Conservation (phyloP, 805 yeast genomes). For the Zygosaccharomyces rouxii region DNA sequence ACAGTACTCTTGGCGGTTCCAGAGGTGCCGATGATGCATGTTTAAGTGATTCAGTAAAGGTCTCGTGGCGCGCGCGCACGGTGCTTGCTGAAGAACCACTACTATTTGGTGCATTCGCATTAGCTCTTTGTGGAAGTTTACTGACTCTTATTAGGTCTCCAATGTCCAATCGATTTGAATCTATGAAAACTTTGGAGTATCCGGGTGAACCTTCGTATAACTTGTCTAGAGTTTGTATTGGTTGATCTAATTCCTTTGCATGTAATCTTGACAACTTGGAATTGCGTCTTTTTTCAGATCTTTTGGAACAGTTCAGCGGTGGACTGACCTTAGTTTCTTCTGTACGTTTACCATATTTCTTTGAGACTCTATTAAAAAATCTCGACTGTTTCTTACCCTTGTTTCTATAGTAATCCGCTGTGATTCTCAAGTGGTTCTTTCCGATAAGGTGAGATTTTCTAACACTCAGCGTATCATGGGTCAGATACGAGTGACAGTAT, state of each 20-base stretch:
- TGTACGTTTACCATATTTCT: background rate
- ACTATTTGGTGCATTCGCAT: slow-evolving; percentile 8
- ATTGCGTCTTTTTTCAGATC: slow-evolving; percentile 8
- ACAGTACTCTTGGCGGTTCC: slow-evolving; percentile 19
- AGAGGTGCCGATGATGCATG: background rate
- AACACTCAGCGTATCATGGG: slow-evolving; percentile 87
- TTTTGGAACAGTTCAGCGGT: slow-evolving; percentile 7
- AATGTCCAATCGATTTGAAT: slow-evolving; percentile 26
- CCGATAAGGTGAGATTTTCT: slow-evolving; percentile 76
- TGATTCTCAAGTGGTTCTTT: slow-evolving; percentile 64
- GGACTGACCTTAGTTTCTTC: slow-evolving; percentile 9
- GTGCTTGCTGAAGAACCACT: background rate
- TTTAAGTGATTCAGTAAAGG: background rate
- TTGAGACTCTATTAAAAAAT: background rate
- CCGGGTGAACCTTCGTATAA: slow-evolving; percentile 33
- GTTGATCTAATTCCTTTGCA: slow-evolving; percentile 18
- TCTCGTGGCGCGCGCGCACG: slow-evolving; percentile 11
- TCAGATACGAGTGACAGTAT: slow-evolving; percentile 74
- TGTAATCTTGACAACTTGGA: slow-evolving; percentile 6
- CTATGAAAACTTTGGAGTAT: slow-evolving; percentile 28
- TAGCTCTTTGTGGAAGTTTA: slow-evolving; percentile 31
- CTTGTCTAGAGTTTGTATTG: slow-evolving; percentile 4
- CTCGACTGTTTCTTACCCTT: slow-evolving; percentile 9
- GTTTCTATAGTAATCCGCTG: slow-evolving; percentile 70
- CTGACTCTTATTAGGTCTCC: slow-evolving; percentile 25